Base-by-base conservation (phyloP, 768 basidiomycete genomes). In the Mycena latifolia region DNA sequence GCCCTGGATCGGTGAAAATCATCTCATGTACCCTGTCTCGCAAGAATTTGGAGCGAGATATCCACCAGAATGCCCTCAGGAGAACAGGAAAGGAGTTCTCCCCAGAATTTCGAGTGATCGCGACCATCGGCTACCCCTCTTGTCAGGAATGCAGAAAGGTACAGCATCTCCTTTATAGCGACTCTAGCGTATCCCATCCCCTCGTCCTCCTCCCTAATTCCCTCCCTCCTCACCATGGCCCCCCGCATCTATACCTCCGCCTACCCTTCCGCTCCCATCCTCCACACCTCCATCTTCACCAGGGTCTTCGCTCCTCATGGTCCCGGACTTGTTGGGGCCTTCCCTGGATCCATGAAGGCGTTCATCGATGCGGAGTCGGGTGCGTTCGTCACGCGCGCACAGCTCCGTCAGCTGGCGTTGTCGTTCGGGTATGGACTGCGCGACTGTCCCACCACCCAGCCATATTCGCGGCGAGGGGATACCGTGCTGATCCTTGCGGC, bases 311-410 rank as follows among this genome's bases (percentile, higher is more conserved):
- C 74, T 25, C 71, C 77, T 5, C 63, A 43, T 12, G 72, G 37
- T 12, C 37, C 73, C 12, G 43, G n/a, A 5, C 5, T 6, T 14
- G 43, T 45, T 12, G 43, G 43, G 4, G 47, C 6, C 24, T 48
- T 48, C 47, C 29, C 51, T 5, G 29, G 50, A 9, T n/a, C 28
- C 50, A 20, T 10, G 28, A 29, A 17, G 17, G 28, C 72, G 61
- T 92, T 88, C 73, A 81, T 94, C 57, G 92, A 94, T 67, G 89
- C 89, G 0, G 75, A 79, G 2, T 84, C 90, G 0, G 89, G 86
- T 2, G 79, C 82, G 0, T 79, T 81, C 5, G 64, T 94, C 50
- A 82, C 90, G 0, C 86, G 93, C 12, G 82, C 72, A 0, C 81
- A 88, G 43, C 75, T 90, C n/a, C 82, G 82, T 45, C 75, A 81